Evolutionary conservation across 1,284 basidiomycete species (phyloP), one percentile per base, ranked within the genome.

Genomic region (Porogramme epimiltina): DNA sequence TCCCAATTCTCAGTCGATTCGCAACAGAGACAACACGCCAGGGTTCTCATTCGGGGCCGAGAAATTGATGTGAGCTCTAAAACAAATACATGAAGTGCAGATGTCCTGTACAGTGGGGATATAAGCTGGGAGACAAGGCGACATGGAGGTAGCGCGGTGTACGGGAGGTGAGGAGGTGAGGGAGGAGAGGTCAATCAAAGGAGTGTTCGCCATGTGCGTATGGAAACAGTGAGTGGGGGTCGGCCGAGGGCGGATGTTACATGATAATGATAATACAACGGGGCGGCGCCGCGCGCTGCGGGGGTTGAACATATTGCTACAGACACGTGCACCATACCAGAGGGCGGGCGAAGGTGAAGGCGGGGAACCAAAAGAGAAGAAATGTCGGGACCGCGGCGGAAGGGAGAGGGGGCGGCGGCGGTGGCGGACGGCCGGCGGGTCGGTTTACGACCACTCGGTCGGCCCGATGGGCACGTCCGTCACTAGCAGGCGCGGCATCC

Each of bases 401-500:
- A 34, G 37, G 10, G 22, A 18, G 33, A 11, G 42, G 33, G 28
- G 28, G 28, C 28, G 28, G 28, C 28, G 28, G 28, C 28, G 28
- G 13, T 16, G 37, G 28, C 28, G n/a, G n/a, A n/a, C n/a, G n/a
- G n/a, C n/a, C n/a, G n/a, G n/a, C n/a, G n/a, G 18, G 24, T 23
- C 22, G 36, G 49, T 54, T 51, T 59, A 59, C 31, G 45, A 38
- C 57, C 57, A 59, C 36, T 46, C 37, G 10, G 42, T 45, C 42
- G 57, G 57, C 10, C 57, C 57, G 44, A 59, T 51, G 36, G 57
- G 47, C 39, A 39, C 51, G 41, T 51, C 53, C 40, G 49, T 31
- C 28, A 31, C 31, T 42, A 55, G 5, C 48, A 59, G 53, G 33
- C 54, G 54, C 24, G 88, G 80, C 23, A 75, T 72, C 45, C 84